phyloP scores from a whole-genome alignment of 2,329 filamentous ascomycete species.

The Aureobasidium sp. region DNA sequence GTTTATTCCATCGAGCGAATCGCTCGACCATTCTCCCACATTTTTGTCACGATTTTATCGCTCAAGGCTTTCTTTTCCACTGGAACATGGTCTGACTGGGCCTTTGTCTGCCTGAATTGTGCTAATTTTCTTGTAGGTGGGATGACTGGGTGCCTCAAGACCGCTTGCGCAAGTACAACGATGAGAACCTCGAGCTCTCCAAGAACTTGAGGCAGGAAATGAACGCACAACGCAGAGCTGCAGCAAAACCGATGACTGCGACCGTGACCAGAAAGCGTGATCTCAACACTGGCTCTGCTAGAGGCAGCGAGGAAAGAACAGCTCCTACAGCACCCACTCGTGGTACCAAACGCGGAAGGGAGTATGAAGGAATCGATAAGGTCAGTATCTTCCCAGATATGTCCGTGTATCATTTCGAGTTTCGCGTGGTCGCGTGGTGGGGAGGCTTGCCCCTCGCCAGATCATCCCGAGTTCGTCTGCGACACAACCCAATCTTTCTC shows the following conservation, averaged over 20 bases:
- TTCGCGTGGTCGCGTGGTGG: not conserved
- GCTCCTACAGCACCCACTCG: slow-evolving; percentile 52
- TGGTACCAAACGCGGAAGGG: slow-evolving; percentile 66
- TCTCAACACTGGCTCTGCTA: slow-evolving; percentile 42
- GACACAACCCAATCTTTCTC: not conserved
- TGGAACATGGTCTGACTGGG: not conserved
- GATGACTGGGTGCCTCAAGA: slow-evolving; percentile 97
- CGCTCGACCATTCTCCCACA: not conserved
- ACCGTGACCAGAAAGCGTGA: slow-evolving; percentile 50
- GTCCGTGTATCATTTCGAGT: not conserved
- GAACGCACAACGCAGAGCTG: slow-evolving; percentile 49
- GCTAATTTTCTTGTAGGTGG: slow-evolving; percentile 52
- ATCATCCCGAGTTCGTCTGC: not conserved
- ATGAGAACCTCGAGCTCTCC: slow-evolving; percentile 90
- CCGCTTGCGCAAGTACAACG: slow-evolving; percentile 85
- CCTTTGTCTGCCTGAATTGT: slow-evolving; percentile 13
- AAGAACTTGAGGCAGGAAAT: slow-evolving; percentile 63
- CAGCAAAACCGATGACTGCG: slow-evolving; percentile 34
- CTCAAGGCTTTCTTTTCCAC: not conserved
- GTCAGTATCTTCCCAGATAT: slow-evolving; percentile 39
- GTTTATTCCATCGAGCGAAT: not conserved
- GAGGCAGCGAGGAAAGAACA: slow-evolving; percentile 73
- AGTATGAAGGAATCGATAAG: slow-evolving; percentile 71
- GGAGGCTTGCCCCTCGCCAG: slow-evolving; percentile 8
- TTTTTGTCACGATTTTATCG: not conserved